Conservation (phyloP, 495 filamentous ascomycete genomes). For the Cenococcum geophilum region DNA sequence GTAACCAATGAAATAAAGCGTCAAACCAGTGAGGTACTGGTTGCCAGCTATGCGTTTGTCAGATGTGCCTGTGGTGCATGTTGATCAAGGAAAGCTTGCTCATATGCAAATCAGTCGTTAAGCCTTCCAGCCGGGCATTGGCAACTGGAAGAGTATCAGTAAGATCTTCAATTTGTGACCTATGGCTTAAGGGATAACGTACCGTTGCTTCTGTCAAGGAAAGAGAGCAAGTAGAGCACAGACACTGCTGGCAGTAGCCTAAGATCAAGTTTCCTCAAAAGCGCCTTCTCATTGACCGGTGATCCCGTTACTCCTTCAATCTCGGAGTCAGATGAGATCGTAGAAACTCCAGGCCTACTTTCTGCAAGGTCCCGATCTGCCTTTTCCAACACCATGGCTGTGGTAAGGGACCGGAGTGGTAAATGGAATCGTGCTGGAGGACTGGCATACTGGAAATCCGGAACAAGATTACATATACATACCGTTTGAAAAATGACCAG, state of each 20-base stretch:
- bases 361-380: neutral
- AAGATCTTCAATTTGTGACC: neutral
- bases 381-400: constrained; percentile 3
- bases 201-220: constrained; percentile 72
- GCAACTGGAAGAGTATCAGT: constrained; percentile 40
- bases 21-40: constrained; percentile 65
- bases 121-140: constrained; percentile 56
- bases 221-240: constrained; percentile 64
- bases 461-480: neutral
- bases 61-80: neutral
- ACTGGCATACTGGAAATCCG: neutral
- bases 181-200: neutral
- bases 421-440: neutral
- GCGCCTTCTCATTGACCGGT: constrained; percentile 44
- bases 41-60: constrained; percentile 46
- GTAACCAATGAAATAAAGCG: constrained; percentile 72
- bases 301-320: neutral
- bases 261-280: constrained; percentile 61
- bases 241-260: constrained; percentile 61
- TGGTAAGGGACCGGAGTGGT: neutral
- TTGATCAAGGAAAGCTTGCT: constrained; percentile 33
- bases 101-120: constrained; percentile 58
- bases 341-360: neutral
- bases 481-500: neutral
- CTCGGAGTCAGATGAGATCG: neutral